phyloP scores from a whole-genome alignment of 1,284 basidiomycete genomes.

The Microstroma glucosiphilum region DNA sequence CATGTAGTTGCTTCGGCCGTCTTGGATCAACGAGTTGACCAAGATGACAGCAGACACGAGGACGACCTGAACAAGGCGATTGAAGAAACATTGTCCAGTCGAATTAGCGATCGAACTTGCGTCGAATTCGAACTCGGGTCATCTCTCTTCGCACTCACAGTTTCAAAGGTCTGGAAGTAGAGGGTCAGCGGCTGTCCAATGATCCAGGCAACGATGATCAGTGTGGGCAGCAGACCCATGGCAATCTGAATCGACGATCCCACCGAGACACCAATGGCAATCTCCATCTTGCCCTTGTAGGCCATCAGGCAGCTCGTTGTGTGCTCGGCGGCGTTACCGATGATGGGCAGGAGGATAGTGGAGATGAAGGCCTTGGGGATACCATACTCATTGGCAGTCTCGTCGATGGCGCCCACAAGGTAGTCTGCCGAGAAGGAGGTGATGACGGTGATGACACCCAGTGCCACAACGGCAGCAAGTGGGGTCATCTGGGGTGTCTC shows the following conservation, averaged over 20 bases:
- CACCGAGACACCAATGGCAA: slow-evolving; percentile 73
- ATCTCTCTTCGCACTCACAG: background rate
- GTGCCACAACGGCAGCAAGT: slow-evolving; percentile 35
- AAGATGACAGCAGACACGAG: slow-evolving; percentile 48
- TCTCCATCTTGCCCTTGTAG: slow-evolving; percentile 49
- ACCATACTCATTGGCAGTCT: slow-evolving; percentile 43
- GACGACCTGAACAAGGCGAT: slow-evolving; percentile 20
- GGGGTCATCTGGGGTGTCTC: slow-evolving; percentile 45
- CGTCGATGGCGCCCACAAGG: slow-evolving; percentile 51
- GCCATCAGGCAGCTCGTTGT: slow-evolving; percentile 47
- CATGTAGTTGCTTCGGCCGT: slow-evolving; percentile 43
- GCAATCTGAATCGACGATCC: slow-evolving; percentile 61
- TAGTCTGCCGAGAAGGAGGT: slow-evolving; percentile 50
- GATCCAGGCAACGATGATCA: slow-evolving; percentile 50
- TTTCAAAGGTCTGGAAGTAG: slow-evolving; percentile 37
- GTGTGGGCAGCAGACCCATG: slow-evolving; percentile 48
- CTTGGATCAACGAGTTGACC: slow-evolving; percentile 49
- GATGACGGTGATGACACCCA: slow-evolving; percentile 40
- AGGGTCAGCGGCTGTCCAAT: slow-evolving; percentile 51
- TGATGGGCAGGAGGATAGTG: slow-evolving; percentile 70
- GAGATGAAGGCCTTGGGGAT: slow-evolving; percentile 50
- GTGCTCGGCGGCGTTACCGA: slow-evolving; percentile 61
- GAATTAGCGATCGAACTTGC: no score
- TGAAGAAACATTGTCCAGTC: no score
- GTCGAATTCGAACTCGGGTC: slow-evolving; percentile 15